Conservation (phyloP, 495 filamentous ascomycete species). For the Chaetomium tenue region DNA sequence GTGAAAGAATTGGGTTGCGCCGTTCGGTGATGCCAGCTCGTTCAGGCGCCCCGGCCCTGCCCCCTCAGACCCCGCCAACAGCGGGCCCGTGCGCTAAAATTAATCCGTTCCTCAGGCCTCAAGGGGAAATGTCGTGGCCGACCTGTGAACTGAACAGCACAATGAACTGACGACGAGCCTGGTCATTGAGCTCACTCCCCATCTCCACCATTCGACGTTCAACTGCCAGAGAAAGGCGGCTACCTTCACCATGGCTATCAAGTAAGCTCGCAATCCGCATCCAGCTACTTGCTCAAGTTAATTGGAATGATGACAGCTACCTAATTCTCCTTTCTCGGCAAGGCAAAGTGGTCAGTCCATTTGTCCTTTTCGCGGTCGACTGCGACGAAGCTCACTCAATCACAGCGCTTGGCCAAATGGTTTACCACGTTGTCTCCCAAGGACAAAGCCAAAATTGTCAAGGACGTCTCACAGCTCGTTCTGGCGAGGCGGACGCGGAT, state of each 20-base stretch:
- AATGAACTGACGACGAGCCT: constrained; percentile 5
- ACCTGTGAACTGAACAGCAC: constrained; percentile 16
- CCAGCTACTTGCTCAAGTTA: constrained; percentile 11
- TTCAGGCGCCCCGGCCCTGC: neutral
- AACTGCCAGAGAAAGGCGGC: constrained; percentile 33
- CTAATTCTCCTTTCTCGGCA: constrained; percentile 95
- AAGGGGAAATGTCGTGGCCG: constrained; percentile 24
- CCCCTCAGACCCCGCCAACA: constrained; percentile 12
- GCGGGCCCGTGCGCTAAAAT: constrained; percentile 2
- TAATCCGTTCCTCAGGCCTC: constrained; percentile 22
- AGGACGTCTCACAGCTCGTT: constrained; percentile 98
- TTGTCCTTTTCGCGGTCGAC: constrained; percentile 45
- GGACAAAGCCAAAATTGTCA: constrained; percentile 99
- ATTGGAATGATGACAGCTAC: constrained; percentile 60
- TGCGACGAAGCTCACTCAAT: constrained; percentile 26
- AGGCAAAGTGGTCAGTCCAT: constrained; percentile 87
- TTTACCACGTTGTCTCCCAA: constrained; percentile 97
- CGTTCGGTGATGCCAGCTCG: neutral
- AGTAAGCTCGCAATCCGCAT: constrained; percentile 34
- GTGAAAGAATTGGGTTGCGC: neutral
- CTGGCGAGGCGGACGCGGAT: constrained; percentile 92
- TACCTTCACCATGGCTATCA: constrained; percentile 48
- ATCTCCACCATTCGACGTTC: constrained; percentile 23
- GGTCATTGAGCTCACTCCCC: constrained; percentile 4
- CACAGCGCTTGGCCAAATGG: constrained; percentile 96